phyloP scores from a whole-genome alignment of 2,329 filamentous ascomycete species.

The Trichoderma atroviride region DNA sequence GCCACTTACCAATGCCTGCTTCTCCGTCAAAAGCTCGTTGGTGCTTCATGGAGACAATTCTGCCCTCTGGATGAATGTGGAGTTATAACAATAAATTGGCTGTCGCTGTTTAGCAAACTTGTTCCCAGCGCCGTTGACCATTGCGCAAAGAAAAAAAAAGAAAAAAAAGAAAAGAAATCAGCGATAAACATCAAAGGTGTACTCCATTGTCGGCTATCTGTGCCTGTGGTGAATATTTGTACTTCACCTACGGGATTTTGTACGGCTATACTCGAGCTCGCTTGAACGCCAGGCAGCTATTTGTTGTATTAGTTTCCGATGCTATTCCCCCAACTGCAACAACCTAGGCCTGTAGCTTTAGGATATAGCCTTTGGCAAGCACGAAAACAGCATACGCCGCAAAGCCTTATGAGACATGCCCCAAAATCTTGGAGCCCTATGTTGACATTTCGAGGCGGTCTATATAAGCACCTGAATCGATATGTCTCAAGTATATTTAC shows the following conservation, averaged over 20 bases:
- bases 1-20: background rate
- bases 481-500: background rate
- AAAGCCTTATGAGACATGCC: background rate
- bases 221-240: background rate
- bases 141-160: too few species aligned
- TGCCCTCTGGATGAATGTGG: background rate
- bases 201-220: background rate
- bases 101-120: too few species aligned
- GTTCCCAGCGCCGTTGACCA: background rate
- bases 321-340: background rate
- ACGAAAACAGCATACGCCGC: background rate
- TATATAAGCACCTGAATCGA: background rate
- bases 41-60: background rate
- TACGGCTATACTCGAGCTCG: background rate
- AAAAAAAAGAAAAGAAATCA: too few species aligned
- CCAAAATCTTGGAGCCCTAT: background rate
- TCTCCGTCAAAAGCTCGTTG: background rate
- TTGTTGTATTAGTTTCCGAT: background rate
- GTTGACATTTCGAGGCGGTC: background rate
- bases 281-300: background rate
- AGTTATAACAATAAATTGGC: background rate
- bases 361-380: background rate
- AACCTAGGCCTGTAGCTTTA: background rate
- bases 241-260: background rate
- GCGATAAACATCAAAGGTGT: too few species aligned